Conservation (phyloP, 805 yeast genomes). For the Candida palmyrensis region DNA sequence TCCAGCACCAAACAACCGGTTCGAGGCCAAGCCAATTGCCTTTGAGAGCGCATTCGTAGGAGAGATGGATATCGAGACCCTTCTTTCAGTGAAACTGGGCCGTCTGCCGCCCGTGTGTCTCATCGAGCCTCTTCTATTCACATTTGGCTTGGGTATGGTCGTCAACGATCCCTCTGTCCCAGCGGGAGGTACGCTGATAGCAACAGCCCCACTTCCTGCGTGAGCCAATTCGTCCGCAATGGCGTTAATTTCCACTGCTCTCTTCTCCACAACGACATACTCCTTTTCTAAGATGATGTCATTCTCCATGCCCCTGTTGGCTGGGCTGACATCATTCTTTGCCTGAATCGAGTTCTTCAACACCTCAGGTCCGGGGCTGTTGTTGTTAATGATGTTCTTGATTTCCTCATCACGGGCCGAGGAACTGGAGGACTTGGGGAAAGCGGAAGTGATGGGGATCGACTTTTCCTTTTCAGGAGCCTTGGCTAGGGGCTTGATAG, state of each 20-base stretch:
- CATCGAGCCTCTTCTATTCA: conserved; percentile 30
- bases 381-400: conserved; percentile 38
- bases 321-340: conserved; percentile 5
- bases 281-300: conserved; percentile 68
- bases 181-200: conserved; percentile 19
- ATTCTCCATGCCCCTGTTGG: conserved; percentile 18
- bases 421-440: conserved; percentile 2
- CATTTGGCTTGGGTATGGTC: conserved; percentile 3
- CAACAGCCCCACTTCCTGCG: conserved; percentile 50
- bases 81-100: conserved; percentile 58
- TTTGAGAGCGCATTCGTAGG: conserved; percentile 87
- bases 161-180: neutral
- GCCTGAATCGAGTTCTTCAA: conserved; percentile 20
- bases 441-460: neutral
- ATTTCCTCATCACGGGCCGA: conserved; percentile 37
- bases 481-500: conserved; percentile 13
- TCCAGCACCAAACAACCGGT: conserved; percentile 53
- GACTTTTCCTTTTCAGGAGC: neutral
- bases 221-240: conserved; percentile 86
- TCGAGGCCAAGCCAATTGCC: conserved; percentile 84
- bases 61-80: conserved; percentile 62
- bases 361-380: conserved; percentile 38
- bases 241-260: conserved; percentile 92
- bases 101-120: conserved; percentile 49
- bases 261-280: conserved; percentile 90